Base-by-base conservation (phyloP, 345 rosid species). In the Citrus medica region DNA sequence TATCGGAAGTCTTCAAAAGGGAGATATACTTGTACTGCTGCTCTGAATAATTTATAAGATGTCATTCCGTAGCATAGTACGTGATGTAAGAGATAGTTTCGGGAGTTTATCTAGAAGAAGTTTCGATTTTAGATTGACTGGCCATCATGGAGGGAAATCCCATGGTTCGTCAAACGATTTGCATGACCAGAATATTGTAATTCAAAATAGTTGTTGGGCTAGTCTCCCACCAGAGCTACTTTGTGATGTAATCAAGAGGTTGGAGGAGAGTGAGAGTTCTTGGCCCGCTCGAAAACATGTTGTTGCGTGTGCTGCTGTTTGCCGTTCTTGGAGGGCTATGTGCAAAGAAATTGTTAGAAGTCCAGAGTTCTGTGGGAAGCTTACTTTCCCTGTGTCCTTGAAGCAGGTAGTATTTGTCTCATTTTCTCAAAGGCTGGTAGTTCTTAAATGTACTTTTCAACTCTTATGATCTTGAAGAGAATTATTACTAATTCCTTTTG, bases 101-200 rank as follows among this genome's bases (percentile, higher is more conserved):
- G 94, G 94, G 77, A 90, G 94, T 84, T 86, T 90, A 73, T 90
- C 94, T 0, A 89, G 94, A 74, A 83, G 94, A 73, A 84, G 89
- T 74, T 90, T 90, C 40, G 90, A 90, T 53, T 84, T 90, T 42
- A 85, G 90, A 79, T 71, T 90, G 61, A 83, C 79, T 1, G 84
- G 86, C 78, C 92, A 87, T 53, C 86, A 87, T 67, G 86, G 87
- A 79, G 94, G 92, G 73, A 90, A 90, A 65, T 84, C 92, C 62
- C 86, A 85, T 37, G 88, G 87, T 28, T 87, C 84, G 1, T 74
- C 85, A 1, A 73, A 84, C 5, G 82, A 87, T 75, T 83, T 84
- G 21, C 84, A 81, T 62, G 89, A 87, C 53, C 87, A 85, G 71
- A 85, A 84, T 69, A 61, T 84, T 21, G 85, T 89, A 62, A 66